Conservation (phyloP, 2,329 filamentous ascomycete genomes). For the Bipolaris gigantea region DNA sequence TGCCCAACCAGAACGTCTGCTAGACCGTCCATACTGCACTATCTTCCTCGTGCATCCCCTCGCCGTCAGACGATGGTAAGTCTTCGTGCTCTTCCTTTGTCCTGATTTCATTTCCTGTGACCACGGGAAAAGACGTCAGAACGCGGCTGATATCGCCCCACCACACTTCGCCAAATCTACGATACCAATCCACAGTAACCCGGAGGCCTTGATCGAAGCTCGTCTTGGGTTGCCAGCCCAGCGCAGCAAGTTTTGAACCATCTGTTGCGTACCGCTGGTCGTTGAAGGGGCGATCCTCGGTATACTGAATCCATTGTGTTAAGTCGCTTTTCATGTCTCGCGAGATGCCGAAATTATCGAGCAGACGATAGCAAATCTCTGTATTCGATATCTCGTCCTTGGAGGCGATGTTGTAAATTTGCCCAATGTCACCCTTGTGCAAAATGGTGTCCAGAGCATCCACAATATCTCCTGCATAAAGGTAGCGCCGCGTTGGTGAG, state of each 20-base stretch:
- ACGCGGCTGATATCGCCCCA: constrained; percentile 47
- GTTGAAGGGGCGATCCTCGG: constrained; percentile 70
- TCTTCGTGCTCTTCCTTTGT: constrained; percentile 46
- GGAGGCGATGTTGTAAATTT: constrained; percentile 82
- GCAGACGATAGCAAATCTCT: constrained; percentile 65
- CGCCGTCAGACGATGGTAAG: constrained; percentile 37
- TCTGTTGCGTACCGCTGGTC: constrained; percentile 47
- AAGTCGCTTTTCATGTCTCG: constrained; percentile 50
- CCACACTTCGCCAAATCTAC: constrained; percentile 45
- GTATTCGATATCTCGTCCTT: constrained; percentile 77
- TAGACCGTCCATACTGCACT: constrained; percentile 29
- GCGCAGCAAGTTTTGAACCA: constrained; percentile 41
- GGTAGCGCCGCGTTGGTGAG: constrained; percentile 71
- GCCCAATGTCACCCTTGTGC: constrained; percentile 72
- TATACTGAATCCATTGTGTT: constrained; percentile 70
- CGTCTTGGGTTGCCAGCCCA: constrained; percentile 44
- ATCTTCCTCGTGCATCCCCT: constrained; percentile 19
- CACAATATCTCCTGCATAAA: constrained; percentile 77
- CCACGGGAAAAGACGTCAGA: constrained; percentile 45
- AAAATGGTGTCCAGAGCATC: constrained; percentile 84
- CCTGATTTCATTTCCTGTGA: constrained; percentile 46
- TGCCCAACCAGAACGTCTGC: not conserved
- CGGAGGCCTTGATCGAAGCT: constrained; percentile 42
- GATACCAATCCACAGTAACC: constrained; percentile 46
- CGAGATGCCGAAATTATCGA: constrained; percentile 62